A percentile compares a stretch with the other conserved stretches of the same genome.
These are phyloP conservation scores for Dipodascus albidus DNA, from an alignment of 805 yeast genomes.

Conservation along the genomic window DNA sequence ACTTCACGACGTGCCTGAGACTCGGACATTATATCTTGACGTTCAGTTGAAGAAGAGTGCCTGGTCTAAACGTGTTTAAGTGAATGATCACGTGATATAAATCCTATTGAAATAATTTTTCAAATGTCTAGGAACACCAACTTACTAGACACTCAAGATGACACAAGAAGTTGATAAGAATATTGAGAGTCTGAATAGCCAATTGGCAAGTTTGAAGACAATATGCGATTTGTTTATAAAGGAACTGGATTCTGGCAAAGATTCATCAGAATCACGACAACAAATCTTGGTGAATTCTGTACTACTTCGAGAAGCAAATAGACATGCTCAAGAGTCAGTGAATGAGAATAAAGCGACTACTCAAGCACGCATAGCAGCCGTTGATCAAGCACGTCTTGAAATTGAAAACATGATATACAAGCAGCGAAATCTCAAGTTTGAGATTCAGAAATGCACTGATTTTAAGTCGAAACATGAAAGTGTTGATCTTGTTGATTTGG, in stretches of 20 bases:
- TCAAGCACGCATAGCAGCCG: constrained; percentile 8
- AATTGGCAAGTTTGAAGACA: neutral
- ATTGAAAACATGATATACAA: constrained; percentile 19
- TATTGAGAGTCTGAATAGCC: neutral
- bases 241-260: constrained; percentile 1
- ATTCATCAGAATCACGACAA: constrained; percentile 2
- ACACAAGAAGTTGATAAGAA: neutral
- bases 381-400: constrained; percentile 14
- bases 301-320: constrained; percentile 12
- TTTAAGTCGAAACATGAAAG: constrained; percentile 10
- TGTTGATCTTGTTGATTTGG: constrained; percentile 14
- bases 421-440: constrained; percentile 15
- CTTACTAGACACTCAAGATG: neutral
- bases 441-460: constrained; percentile 13
- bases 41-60: no score
- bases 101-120: neutral
- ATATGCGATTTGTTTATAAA: neutral
- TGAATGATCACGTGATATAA: neutral
- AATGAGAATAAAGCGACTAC: constrained; percentile 12
- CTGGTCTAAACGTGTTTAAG: no score
- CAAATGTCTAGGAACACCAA: neutral
- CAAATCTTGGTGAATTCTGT: constrained; percentile 10
- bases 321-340: constrained; percentile 13
- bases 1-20: neutral
- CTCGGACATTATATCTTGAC: neutral